Percentiles rank a stretch among this genome's conserved stretches.
These are phyloP conservation scores for Nakazawaea pomicola DNA, from an alignment of 805 yeast species.

Conservation along the genomic window DNA sequence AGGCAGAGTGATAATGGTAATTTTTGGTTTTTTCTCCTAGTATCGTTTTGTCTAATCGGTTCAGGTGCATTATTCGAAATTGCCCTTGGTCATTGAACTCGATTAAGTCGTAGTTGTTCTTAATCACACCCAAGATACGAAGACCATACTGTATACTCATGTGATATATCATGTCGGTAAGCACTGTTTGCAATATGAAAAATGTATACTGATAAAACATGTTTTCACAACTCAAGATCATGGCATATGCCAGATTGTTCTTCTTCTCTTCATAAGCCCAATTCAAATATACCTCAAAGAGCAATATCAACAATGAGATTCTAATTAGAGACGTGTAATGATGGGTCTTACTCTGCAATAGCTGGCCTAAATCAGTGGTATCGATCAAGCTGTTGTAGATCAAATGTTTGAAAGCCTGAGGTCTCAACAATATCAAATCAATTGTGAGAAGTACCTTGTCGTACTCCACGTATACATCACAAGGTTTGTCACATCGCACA, in stretches of 20 bases:
- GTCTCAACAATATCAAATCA: slow-evolving; percentile 77
- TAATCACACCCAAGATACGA: neutral
- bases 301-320: slow-evolving; percentile 53
- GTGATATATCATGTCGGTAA: slow-evolving; percentile 40
- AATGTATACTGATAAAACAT: slow-evolving; percentile 48
- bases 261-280: slow-evolving; percentile 89
- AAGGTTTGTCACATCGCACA: slow-evolving; percentile 61
- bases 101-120: slow-evolving; percentile 2
- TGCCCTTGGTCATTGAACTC: slow-evolving; percentile 3
- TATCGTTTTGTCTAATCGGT: slow-evolving; percentile 11
- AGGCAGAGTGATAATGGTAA: slow-evolving; percentile 6
- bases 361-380: slow-evolving; percentile 1
- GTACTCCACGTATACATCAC: slow-evolving; percentile 88
- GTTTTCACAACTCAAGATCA: slow-evolving; percentile 29
- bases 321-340: slow-evolving; percentile 25
- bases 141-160: slow-evolving; percentile 24
- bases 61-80: neutral
- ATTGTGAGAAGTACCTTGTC: slow-evolving; percentile 81
- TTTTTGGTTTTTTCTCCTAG: neutral
- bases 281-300: slow-evolving; percentile 83
- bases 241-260: slow-evolving; percentile 18
- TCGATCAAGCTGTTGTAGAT: slow-evolving; percentile 61
- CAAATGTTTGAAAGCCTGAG: slow-evolving; percentile 84
- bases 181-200: slow-evolving; percentile 48
- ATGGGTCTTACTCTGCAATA: neutral